phyloP scores from a whole-genome alignment of 306 rosid species.

The Argentina anserina region DNA sequence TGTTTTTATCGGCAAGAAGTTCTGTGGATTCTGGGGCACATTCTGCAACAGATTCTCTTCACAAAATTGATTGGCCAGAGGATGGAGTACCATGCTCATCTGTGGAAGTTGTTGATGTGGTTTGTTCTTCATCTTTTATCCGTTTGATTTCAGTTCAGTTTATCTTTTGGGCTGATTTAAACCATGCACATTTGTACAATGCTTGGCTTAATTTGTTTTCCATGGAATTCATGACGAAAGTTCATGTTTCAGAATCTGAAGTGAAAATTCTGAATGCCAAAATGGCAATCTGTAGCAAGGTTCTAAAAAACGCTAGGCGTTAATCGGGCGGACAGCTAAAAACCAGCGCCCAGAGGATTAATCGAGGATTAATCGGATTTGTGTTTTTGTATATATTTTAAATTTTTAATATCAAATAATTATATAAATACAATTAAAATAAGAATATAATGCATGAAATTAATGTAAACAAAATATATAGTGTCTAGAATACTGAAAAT shows the following conservation, averaged over 20 bases:
- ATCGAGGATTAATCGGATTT: no score
- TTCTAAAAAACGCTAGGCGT: no score
- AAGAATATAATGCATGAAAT: no score
- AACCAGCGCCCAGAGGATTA: no score
- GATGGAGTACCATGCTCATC: constrained; percentile 39
- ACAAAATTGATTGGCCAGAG: constrained; percentile 74
- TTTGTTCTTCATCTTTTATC: constrained; percentile 30
- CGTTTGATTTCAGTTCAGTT: background rate
- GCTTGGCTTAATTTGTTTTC: background rate
- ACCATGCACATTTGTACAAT: background rate
- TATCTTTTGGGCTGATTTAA: background rate
- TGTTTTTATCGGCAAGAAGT: constrained; percentile 67
- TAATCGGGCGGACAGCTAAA: no score
- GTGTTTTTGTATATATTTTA: no score
- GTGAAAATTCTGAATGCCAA: background rate
- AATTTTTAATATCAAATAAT: no score
- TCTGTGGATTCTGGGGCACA: constrained; percentile 87
- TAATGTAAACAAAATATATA: no score
- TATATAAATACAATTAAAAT: no score
- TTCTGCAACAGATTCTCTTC: constrained; percentile 76
- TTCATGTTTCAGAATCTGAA: background rate
- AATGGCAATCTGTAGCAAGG: background rate
- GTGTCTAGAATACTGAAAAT: no score
- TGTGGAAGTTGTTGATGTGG: constrained; percentile 54
- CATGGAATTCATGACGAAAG: background rate